Evolutionary conservation across 495 filamentous ascomycete genomes (phyloP).

Genomic region (Podospora conica): DNA sequence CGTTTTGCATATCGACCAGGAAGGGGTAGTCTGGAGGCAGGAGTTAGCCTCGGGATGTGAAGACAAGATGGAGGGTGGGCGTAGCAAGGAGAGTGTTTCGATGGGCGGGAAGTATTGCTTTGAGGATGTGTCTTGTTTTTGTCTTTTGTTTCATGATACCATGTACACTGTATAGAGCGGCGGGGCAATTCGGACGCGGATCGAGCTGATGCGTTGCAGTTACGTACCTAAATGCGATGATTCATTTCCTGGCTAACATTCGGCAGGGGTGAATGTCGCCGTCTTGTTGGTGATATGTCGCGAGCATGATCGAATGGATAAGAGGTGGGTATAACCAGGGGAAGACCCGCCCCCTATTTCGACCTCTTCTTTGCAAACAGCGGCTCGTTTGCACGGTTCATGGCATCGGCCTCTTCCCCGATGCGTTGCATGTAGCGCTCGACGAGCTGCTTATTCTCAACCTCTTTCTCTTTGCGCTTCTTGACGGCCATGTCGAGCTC

Average conservation of each 20-base stretch:
- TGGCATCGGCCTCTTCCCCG: constrained; percentile 75
- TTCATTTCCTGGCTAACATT: neutral
- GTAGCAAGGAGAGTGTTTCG: neutral
- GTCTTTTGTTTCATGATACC: constrained; percentile 4
- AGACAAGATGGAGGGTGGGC: neutral
- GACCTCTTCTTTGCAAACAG: constrained; percentile 14
- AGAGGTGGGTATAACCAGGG: neutral
- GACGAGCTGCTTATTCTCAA: constrained; percentile 84
- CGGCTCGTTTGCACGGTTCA: constrained; percentile 61
- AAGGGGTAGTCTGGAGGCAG: constrained; percentile 37
- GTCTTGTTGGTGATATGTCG: neutral
- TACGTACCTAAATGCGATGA: neutral
- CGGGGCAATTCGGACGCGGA: neutral
- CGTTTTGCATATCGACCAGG: constrained; percentile 83
- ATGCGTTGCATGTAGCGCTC: constrained; percentile 87
- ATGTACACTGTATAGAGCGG: neutral
- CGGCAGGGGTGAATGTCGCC: neutral
- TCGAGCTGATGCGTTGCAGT: neutral
- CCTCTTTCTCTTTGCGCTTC: constrained; percentile 55
- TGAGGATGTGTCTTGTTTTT: neutral
- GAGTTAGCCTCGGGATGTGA: neutral
- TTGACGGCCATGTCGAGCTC: constrained; percentile 83
- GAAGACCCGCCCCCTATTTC: neutral
- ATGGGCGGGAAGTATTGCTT: neutral
- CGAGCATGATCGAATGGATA: neutral